Conservation (phyloP, 2,329 filamentous ascomycete genomes). For the Diaporthe sp. region DNA sequence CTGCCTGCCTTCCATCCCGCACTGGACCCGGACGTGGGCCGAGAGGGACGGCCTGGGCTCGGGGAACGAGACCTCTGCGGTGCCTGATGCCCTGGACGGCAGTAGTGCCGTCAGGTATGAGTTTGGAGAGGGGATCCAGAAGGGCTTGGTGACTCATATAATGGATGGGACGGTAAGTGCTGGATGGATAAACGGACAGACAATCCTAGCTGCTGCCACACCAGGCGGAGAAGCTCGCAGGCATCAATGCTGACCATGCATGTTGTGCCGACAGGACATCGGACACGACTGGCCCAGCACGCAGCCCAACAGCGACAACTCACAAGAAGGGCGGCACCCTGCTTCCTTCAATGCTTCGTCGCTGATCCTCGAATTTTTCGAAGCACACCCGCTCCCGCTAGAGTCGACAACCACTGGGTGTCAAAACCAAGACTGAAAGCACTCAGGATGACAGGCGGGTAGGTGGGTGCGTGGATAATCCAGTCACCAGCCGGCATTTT, state of each 20-base stretch:
- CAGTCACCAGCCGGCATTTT: neutral
- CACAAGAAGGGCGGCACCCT: slow-evolving; percentile 36
- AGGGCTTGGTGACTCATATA: slow-evolving; percentile 47
- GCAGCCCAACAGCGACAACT: slow-evolving; percentile 39
- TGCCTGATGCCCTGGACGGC: slow-evolving; percentile 34
- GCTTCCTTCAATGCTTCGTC: slow-evolving; percentile 41
- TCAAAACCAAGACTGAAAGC: neutral
- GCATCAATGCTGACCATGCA: slow-evolving; percentile 7
- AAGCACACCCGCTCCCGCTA: slow-evolving; percentile 26
- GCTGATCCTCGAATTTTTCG: slow-evolving; percentile 40
- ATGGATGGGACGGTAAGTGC: slow-evolving; percentile 46
- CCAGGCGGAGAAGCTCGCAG: neutral
- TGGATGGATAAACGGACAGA: neutral
- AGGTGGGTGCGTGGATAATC: neutral
- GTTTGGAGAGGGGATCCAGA: slow-evolving; percentile 49
- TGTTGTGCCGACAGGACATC: slow-evolving; percentile 27
- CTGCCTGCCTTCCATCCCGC: slow-evolving; percentile 57
- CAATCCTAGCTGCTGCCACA: neutral
- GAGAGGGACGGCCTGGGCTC: slow-evolving; percentile 44
- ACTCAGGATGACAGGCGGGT: neutral
- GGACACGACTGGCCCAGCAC: slow-evolving; percentile 42
- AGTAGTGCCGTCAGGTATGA: slow-evolving; percentile 46
- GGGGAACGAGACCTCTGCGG: slow-evolving; percentile 35
- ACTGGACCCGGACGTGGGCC: slow-evolving; percentile 55
- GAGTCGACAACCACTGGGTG: neutral